Base-by-base conservation (phyloP, 371 early-diverging fungal species). In the Circinella minor region DNA sequence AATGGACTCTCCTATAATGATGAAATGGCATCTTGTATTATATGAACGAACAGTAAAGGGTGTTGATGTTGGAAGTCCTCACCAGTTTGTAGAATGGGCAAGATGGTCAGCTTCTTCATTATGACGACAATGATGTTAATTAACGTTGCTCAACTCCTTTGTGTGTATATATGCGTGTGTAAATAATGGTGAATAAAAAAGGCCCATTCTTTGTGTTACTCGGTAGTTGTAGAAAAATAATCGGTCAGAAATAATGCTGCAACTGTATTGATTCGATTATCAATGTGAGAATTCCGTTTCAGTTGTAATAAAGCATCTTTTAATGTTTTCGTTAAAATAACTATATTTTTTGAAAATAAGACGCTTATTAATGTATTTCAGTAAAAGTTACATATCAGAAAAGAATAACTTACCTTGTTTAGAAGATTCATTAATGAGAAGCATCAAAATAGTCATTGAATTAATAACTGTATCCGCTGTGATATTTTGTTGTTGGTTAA, bases 391-490 rank as follows among this genome's bases (percentile, higher is more conserved):
- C 38, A 37, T 39, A n/a, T 5, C 51, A 15, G 0, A 17, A 5
- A n/a, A 2, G 15, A 0, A 51, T 13, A 17, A n/a, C 6, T 51
- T 74, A 71, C 71, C 61, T 66, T 34, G 36, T 34, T 46, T 46
- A 5, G 55, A 64, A 54, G 60, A 36, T 9, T 62, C 37, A 36
- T 62, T 57, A 5, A 81, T 37, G 6, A 84, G 71, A 15, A 77
- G 75, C 74, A 83, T 80, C 0, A 85, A 60, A 18, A 74, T 74
- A 9, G 80, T 81, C 69, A 85, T 75, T 3, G 85, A 76, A 66
- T 83, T 82, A 20, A 81, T n/a, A 34, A 76, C 46, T 3, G 71
- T 75, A 54, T 78, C 70, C 9, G 64, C 54, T 3, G 80, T 69
- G 67, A 60, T 36, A 43, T 37, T 17, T 67, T 27, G 3, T 14